Conservation (phyloP, 2,329 filamentous ascomycete genomes). For the Escovopsis weberi region DNA sequence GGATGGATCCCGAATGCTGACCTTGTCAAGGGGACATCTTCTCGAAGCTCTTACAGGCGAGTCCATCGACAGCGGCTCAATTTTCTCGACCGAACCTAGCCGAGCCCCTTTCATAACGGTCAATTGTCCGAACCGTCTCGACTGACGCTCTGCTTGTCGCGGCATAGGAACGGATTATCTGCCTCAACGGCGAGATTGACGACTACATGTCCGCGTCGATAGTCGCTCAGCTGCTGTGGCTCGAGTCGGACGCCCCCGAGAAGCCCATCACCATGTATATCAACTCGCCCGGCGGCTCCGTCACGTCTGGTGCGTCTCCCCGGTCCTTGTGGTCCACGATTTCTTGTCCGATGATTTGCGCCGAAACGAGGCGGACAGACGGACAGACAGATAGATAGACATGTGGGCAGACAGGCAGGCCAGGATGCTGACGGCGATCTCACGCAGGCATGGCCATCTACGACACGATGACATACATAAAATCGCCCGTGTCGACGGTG, state of each 20-base stretch:
- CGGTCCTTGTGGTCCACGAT: not conserved
- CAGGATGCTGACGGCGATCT: too few relatives aligned
- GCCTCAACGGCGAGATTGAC: slow-evolving; percentile 82
- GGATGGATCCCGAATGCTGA: slow-evolving; percentile 5
- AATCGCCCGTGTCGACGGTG: slow-evolving; percentile 82
- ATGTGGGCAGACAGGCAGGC: not conserved
- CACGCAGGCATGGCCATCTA: slow-evolving; percentile 64
- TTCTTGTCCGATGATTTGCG: too few relatives aligned
- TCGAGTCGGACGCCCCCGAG: slow-evolving; percentile 89
- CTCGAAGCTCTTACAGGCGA: slow-evolving; percentile 61
- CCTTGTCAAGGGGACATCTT: slow-evolving; percentile 57
- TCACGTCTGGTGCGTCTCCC: slow-evolving; percentile 44
- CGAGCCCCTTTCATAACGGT: not conserved
- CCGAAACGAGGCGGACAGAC: too few relatives aligned
- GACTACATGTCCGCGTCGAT: slow-evolving; percentile 84
- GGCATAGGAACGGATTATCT: slow-evolving; percentile 74
- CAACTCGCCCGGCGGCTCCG: slow-evolving; percentile 86
- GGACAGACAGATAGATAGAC: too few relatives aligned
- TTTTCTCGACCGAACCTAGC: too few relatives aligned
- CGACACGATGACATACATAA: slow-evolving; percentile 97
- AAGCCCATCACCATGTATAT: slow-evolving; percentile 97
- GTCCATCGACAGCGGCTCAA: slow-evolving; percentile 1
- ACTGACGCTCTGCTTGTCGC: not conserved
- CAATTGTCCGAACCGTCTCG: not conserved
- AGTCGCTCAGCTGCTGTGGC: slow-evolving; percentile 90